Conservation (phyloP, 345 rosid species). For the Odontarrhena argentea region DNA sequence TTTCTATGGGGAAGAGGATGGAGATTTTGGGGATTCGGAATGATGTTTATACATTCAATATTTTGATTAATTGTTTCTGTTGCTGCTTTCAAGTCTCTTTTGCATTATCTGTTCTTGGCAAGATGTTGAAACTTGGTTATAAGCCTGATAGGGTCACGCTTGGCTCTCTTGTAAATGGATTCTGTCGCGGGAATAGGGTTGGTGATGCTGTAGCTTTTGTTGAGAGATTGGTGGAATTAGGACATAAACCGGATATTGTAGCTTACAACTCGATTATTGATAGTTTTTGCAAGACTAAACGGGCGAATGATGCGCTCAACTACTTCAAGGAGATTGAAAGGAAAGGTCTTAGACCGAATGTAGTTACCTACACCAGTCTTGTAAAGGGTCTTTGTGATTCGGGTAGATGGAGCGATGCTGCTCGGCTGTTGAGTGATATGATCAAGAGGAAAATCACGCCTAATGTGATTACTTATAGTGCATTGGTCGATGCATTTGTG, state of each 20-base stretch:
- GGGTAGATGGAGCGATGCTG: slow-evolving; percentile 31
- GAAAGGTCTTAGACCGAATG: slow-evolving; percentile 25
- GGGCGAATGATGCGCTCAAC: slow-evolving; percentile 19
- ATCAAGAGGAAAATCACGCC: slow-evolving; percentile 22
- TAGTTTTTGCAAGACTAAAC: slow-evolving; percentile 23
- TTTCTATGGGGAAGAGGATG: slow-evolving; percentile 34
- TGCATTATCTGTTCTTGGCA: slow-evolving; percentile 32
- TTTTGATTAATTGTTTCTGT: slow-evolving; percentile 36
- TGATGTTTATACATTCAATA: slow-evolving; percentile 32
- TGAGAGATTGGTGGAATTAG: slow-evolving; percentile 27
- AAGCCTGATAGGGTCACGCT: slow-evolving; percentile 28
- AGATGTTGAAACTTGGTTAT: slow-evolving; percentile 38
- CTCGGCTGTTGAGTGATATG: slow-evolving; percentile 29
- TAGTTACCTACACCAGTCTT: slow-evolving; percentile 24
- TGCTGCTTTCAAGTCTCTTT: slow-evolving; percentile 32
- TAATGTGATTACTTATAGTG: slow-evolving; percentile 34
- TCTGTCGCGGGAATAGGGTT: slow-evolving; percentile 17
- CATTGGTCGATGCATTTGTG: slow-evolving; percentile 31
- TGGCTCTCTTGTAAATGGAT: slow-evolving; percentile 34
- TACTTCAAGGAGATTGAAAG: slow-evolving; percentile 11
- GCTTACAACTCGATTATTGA: slow-evolving; percentile 28
- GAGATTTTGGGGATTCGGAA: slow-evolving; percentile 23
- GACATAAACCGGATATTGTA: slow-evolving; percentile 31
- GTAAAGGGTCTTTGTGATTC: slow-evolving; percentile 34
- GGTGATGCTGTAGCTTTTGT: slow-evolving; percentile 29